Evolutionary conservation across 257 asterid genomes (phyloP), one percentile per base, ranked within the genome.

Genomic region (Echium plantagineum): DNA sequence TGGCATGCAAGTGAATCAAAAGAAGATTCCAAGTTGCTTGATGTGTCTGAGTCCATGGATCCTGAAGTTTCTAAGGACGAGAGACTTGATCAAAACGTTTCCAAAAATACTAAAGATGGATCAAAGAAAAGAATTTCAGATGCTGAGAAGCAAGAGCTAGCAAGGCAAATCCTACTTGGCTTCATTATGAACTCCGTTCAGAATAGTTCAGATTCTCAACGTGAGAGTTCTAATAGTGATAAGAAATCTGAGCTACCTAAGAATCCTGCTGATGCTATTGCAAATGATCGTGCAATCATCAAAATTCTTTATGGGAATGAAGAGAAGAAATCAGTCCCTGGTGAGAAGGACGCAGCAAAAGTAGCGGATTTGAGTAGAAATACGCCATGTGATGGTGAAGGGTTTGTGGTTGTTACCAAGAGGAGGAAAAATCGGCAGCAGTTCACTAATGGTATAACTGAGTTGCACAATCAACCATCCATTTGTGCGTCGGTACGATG

Each of bases 101-200:
- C 77, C 54, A 53, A 53, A 55, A 72, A 60, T 63, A 74, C 56
- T 48, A 76, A 70, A 71, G 79, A 78, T 58, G 75, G 77, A 69
- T 60, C 83, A 31, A 76, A 70, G 78, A 91, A 66, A 70, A 70
- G 24, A 58, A 77, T 71, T 60, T 65, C 87, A 17, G 88, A 85
- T n/a, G 82, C 88, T 18, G 90, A 84, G 61, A 93, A 79, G 71
- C 89, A 93, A 16, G 99, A 93, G 72, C 69, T 93, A 47, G 99
- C 97, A 0, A 78, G 99, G 72, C 96, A 93, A 74, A 84, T 93
- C 72, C 85, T 89, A 7, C 87, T 86, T 61, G 85, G 99, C 70
- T 93, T 93, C 84, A 86, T 93, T 8, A 94, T 93, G 26, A 93
- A 86, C 67, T 93, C 99, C 8, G 97, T 86, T 69, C 83, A 79